Base-by-base conservation (phyloP, 148 eudicot species). In the Arbutus unedo region DNA sequence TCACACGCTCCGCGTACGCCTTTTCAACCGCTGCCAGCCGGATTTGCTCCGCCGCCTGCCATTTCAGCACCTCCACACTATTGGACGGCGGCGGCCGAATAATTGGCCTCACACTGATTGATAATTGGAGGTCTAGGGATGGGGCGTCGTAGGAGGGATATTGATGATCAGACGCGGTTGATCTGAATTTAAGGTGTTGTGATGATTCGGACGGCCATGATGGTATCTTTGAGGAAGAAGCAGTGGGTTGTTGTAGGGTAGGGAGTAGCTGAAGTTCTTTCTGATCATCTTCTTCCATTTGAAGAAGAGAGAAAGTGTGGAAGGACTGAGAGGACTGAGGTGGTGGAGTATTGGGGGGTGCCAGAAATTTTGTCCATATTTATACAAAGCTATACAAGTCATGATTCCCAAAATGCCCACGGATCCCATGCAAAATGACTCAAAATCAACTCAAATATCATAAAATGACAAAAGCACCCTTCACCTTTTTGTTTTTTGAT, bases 41-140 rank as follows among this genome's bases (percentile, higher is more conserved):
- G 44, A 92, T 89, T 74, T 95, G 98, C 91, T 95, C 98, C 0
- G 95, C 87, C 0, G 98, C 93, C 73, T 95, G 96, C 95, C 98
- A 91, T 60, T 88, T 90, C 41, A 95, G 79, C 4, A 91, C 91
- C 82, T 91, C 93, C 4, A 87, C 79, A 49, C 83, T 59, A 1
- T 82, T 79, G 15, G 43, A n/a, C 25, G 59, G 3, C 3, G 86
- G 82, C 0, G 86, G 78, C 72, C 48, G 53, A 2, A 11, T 11
- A 11, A 82, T 81, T 8, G 91, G 90, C 66, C 85, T 79, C 23
- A 89, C 85, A 62, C 94, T 91, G 48, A 95, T 95, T 13, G 97
- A 91, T 16, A 95, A 85, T 74, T 95, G 92, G 21, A 95, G 91
- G 88, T 95, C 98, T 0, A 95, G 84, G 0, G 94, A 88, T 2